phyloP scores from a whole-genome alignment of 2,329 filamentous ascomycete genomes.

The Elsinoe perseae region DNA sequence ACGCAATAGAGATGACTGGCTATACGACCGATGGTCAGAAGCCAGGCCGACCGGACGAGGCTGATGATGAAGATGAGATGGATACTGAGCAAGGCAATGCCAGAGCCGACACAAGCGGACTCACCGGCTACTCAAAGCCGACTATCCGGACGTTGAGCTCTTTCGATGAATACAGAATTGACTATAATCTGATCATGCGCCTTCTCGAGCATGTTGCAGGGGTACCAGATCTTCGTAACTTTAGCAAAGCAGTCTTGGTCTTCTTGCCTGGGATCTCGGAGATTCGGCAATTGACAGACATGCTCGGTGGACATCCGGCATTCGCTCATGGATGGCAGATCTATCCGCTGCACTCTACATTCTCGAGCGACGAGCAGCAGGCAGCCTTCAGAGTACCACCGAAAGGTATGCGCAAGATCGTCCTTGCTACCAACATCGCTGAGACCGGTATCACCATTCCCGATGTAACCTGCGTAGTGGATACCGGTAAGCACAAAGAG shows the following conservation, averaged over 20 bases:
- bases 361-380: slow-evolving; percentile 94
- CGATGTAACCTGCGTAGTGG: slow-evolving; percentile 93
- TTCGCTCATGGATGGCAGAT: slow-evolving; percentile 76
- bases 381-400: slow-evolving; percentile 83
- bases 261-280: slow-evolving; percentile 94
- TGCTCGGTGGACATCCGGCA: slow-evolving; percentile 65
- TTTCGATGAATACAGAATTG: slow-evolving; percentile 85
- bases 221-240: slow-evolving; percentile 57
- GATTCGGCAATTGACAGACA: slow-evolving; percentile 60
- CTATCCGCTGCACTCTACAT: slow-evolving; percentile 86
- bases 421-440: slow-evolving; percentile 94
- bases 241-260: slow-evolving; percentile 85
- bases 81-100: slow-evolving; percentile 40
- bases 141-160: slow-evolving; percentile 68
- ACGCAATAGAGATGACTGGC: slow-evolving; percentile 80
- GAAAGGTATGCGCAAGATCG: slow-evolving; percentile 77
- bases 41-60: slow-evolving; percentile 35
- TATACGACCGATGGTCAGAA: slow-evolving; percentile 56
- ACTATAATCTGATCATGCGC: slow-evolving; percentile 76
- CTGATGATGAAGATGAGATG: slow-evolving; percentile 41
- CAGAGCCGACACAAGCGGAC: slow-evolving; percentile 41
- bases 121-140: slow-evolving; percentile 65
- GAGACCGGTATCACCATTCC: slow-evolving; percentile 98
- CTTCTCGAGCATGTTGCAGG: slow-evolving; percentile 69
- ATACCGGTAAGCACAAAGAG: slow-evolving; percentile 93